These are phyloP conservation scores for Ceratobasidium sp. DNA, from an alignment of 1,284 basidiomycete genomes.

Conservation along the genomic window DNA sequence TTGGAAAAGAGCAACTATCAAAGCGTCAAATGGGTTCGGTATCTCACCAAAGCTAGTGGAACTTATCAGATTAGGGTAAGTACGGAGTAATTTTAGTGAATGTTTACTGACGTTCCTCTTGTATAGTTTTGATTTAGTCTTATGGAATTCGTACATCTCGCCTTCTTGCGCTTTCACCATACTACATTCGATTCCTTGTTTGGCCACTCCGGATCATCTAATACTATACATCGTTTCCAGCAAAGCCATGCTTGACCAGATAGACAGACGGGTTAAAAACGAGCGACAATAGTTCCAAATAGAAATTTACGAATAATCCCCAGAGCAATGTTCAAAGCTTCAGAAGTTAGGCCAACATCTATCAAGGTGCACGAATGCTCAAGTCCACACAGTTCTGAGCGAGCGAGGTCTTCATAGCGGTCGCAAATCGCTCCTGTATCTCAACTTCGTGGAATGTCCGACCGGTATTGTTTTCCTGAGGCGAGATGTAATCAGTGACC, in stretches of 20 bases:
- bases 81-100: neutral
- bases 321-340: neutral
- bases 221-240: conserved; percentile 8
- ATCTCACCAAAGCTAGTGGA: conserved; percentile 88
- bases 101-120: neutral
- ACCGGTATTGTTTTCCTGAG: conserved; percentile 32
- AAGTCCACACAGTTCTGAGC: too few relatives aligned
- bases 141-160: conserved; percentile 10
- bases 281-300: conserved; percentile 5
- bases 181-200: conserved; percentile 1
- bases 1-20: conserved; percentile 96
- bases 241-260: neutral
- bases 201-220: neutral
- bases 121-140: neutral
- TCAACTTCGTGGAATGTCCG: too few relatives aligned
- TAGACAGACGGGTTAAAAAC: conserved; percentile 2
- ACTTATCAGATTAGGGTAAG: conserved; percentile 86
- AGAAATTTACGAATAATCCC: conserved; percentile 18
- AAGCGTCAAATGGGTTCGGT: conserved; percentile 92
- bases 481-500: conserved; percentile 38
- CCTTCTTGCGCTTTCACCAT: neutral
- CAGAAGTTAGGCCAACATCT: too few relatives aligned
- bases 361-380: too few relatives aligned
- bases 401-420: too few relatives aligned
- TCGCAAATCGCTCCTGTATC: too few relatives aligned